A percentile compares a stretch with the other conserved stretches of the same genome.
These are phyloP conservation scores for Persicaria tinctoria DNA, from an alignment of 148 eudicot species.

Conservation along the genomic window DNA sequence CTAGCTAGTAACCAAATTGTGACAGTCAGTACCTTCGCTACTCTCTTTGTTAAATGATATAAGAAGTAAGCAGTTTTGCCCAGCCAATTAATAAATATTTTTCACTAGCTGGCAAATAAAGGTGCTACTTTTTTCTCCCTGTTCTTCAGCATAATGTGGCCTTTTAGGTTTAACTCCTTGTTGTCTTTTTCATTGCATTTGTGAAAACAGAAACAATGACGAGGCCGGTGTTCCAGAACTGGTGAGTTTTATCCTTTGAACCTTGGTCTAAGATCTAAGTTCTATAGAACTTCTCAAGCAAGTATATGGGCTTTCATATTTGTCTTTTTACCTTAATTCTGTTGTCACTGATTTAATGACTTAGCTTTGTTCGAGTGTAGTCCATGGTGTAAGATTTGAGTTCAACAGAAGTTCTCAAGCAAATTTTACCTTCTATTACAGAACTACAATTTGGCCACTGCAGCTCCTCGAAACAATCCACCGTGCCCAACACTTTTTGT, in stretches of 20 bases:
- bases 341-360: not conserved
- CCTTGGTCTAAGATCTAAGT: not conserved
- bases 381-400: too few relatives aligned
- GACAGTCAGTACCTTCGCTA: not conserved
- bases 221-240: conserved; percentile 24
- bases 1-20: not conserved
- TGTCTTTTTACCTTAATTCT: not conserved
- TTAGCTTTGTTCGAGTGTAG: not conserved
- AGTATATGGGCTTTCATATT: not conserved
- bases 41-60: not conserved
- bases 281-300: not conserved
- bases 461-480: conserved; percentile 32
- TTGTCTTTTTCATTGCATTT: conserved; percentile 29
- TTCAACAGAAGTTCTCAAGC: too few relatives aligned
- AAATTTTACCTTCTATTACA: not conserved
- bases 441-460: conserved; percentile 12
- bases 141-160: not conserved
- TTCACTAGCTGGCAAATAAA: not conserved
- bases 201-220: conserved; percentile 37
- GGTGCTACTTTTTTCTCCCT: not conserved
- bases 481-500: conserved; percentile 91
- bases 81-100: not conserved
- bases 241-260: conserved; percentile 22
- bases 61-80: not conserved
- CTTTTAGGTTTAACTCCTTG: not conserved